Base-by-base conservation (phyloP, 2,329 filamentous ascomycete species). In the Neopestalotiopsis sp. region DNA sequence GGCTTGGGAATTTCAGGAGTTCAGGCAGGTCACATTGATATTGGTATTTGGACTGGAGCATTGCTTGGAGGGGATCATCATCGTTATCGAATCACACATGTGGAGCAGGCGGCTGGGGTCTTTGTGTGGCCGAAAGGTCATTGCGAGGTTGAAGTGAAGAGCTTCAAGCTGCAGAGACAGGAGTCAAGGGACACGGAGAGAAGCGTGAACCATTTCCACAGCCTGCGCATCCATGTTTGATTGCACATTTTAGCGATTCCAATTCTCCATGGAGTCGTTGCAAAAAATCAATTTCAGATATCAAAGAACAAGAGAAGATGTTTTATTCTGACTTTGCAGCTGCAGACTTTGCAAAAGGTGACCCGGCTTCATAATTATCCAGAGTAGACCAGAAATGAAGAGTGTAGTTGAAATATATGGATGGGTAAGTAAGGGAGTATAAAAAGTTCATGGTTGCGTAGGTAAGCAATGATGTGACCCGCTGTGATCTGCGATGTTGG, bases 1-100 rank as follows among this genome's bases (percentile, higher is more conserved):
- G 38, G 17, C 20, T 45, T 20, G 13, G 24, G 61, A 40, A 30
- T 14, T 49, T 64, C 24, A 45, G 61, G 61, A 64, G 61, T 64
- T 64, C 59, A 28, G 59, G 59, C 40, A 64, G 61, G 61, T 53
- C 20, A 45, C 34, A 24, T 28, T 64, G 30, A 45, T 38, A 45
- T 45, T 64, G 38, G 61, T 24, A 42, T 42, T 49, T 64, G 38
- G 42, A 53, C 61, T 13, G 38, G 61, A 49, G 38, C 34, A 45
- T 49, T 38, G 40, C 34, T 45, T 40, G 34, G 14, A 13, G 30
- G 57, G 24, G 30, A 30, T 30, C 24, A 24, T 34, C 32, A 62
- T 62, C 34, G 17, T 62, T 40, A 40, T 40, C 20, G 59, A 30
- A 14, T 62, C 24, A 61, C 28, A 7, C 28, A 7, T 30, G 34